Base-by-base conservation (phyloP, 2,329 filamentous ascomycete genomes). In the Epichloe festucae region DNA sequence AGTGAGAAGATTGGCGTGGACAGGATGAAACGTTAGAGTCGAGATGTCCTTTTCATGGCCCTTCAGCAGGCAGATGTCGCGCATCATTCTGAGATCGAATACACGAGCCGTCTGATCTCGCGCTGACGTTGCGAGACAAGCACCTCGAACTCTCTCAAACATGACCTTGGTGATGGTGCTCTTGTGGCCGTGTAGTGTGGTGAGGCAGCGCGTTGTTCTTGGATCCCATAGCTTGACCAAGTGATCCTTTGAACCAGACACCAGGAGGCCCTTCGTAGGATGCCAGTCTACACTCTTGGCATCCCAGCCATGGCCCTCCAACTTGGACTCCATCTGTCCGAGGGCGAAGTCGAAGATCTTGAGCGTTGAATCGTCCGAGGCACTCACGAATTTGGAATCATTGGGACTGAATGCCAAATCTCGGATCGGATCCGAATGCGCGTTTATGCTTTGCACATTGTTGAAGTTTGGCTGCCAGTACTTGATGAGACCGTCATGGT, bases 401-500 rank as follows among this genome's bases (percentile, higher is more conserved):
- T 86, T 95, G 1, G 93, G 93, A 54, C 89, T 88, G 67, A 97
- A 97, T 8, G 91, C 86, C 40, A 98, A 74, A 62, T 96, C 93
- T 60, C 93, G 78, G 55, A 98, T 87, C 5, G 91, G 85, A 63
- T 96, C 89, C 47, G 81, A 81, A 64, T 97, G 93, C 6, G 89
- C 93, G 63, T 90, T 84, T 50, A 98, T 88, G 50, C 88, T 90
- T 67, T 97, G 89, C 54, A 97, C 89, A 62, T 97, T 96, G 75
- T 98, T 97, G 73, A 98, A 96, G 67, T 97, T 98, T 35, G 91
- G 89, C 67, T 96, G 89, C 88, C 91, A 97, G 71, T 98, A 98
- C 71, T 97, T 97, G 69, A 98, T 85, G 56, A 93, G 79, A 52
- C 93, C 93, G 59, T 93, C 89, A 67, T 97, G 90, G 64, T 97